These are phyloP conservation scores for Paecilomyces variotii DNA, from an alignment of 2,329 filamentous ascomycete genomes.

Conservation along the genomic window DNA sequence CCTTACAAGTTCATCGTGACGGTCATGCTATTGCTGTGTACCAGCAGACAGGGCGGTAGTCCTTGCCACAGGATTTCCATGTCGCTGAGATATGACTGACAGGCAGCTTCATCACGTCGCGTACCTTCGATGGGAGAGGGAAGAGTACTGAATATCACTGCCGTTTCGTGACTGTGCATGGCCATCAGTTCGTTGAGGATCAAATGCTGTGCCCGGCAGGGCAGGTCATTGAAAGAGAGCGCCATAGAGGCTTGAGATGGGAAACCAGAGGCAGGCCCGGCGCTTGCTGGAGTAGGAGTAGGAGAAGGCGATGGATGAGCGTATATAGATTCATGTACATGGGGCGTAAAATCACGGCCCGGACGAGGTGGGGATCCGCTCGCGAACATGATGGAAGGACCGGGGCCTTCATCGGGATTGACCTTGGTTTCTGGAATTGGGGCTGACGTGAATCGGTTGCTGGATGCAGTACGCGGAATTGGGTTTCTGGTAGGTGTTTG, in stretches of 20 bases:
- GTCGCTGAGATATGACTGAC: conserved; percentile 66
- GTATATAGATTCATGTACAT: conserved; percentile 29
- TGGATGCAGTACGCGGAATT: conserved; percentile 23
- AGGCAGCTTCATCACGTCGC: conserved; percentile 59
- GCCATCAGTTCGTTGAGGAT: conserved; percentile 80
- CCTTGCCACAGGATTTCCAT: conserved; percentile 70
- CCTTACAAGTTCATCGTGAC: conserved; percentile 50
- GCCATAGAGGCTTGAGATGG: conserved; percentile 56
- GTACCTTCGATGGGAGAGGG: conserved; percentile 75
- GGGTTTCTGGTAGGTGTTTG: conserved; percentile 7
- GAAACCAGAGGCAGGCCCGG: conserved; percentile 37
- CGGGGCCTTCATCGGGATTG: conserved; percentile 55
- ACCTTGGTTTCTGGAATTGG: conserved; percentile 64
- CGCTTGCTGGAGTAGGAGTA: conserved; percentile 14
- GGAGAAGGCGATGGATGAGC: conserved; percentile 19
- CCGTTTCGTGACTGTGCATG: conserved; percentile 59
- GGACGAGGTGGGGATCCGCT: conserved; percentile 32
- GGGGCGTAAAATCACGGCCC: conserved; percentile 9
- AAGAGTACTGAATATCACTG: conserved; percentile 74
- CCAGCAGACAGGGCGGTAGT: conserved; percentile 66
- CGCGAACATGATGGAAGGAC: conserved; percentile 69
- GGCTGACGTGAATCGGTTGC: conserved; percentile 57
- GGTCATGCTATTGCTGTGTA: conserved; percentile 84
- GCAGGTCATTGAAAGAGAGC: conserved; percentile 78
- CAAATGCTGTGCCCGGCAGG: conserved; percentile 74